Evolutionary conservation across 1,284 basidiomycete genomes (phyloP).

Genomic region (Ustilago shanxiensis): DNA sequence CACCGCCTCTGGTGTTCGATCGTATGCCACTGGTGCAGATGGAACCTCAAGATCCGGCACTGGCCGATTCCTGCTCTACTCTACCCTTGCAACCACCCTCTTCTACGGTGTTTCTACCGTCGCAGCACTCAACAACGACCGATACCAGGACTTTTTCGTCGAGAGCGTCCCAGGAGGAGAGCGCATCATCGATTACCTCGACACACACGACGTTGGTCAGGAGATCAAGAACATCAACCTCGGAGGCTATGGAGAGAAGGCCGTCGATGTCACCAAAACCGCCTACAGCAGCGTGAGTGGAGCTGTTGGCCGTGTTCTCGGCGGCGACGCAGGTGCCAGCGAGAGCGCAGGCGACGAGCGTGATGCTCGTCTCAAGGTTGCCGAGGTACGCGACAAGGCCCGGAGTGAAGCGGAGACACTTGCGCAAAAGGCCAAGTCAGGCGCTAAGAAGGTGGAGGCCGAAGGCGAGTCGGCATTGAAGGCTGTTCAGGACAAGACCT

Average conservation of each 20-base stretch:
- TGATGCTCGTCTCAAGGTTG: constrained; percentile 45
- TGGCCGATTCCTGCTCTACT: constrained; percentile 54
- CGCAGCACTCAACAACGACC: constrained; percentile 61
- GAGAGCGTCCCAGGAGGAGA: constrained; percentile 82
- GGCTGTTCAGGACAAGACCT: constrained; percentile 51
- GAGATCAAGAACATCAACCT: constrained; percentile 53
- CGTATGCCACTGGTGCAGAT: constrained; percentile 42
- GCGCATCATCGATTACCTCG: constrained; percentile 73
- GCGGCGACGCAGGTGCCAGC: constrained; percentile 53
- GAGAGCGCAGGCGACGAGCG: constrained; percentile 46
- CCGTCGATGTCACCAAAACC: constrained; percentile 74
- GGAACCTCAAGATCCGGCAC: constrained; percentile 35
- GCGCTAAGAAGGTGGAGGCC: constrained; percentile 65
- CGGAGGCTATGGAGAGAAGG: constrained; percentile 74
- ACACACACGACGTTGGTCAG: constrained; percentile 56
- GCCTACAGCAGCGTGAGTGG: constrained; percentile 66
- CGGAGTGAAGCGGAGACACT: constrained; percentile 45
- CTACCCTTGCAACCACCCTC: constrained; percentile 50
- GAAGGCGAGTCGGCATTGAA: constrained; percentile 65
- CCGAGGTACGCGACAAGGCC: constrained; percentile 55
- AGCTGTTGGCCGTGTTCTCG: constrained; percentile 54
- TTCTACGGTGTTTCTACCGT: constrained; percentile 67
- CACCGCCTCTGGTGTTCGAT: constrained; percentile 24
- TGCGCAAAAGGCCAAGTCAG: constrained; percentile 57
- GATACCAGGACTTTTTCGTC: constrained; percentile 80